phyloP scores from a whole-genome alignment of 768 basidiomycete genomes.

The Mycena polygramma region DNA sequence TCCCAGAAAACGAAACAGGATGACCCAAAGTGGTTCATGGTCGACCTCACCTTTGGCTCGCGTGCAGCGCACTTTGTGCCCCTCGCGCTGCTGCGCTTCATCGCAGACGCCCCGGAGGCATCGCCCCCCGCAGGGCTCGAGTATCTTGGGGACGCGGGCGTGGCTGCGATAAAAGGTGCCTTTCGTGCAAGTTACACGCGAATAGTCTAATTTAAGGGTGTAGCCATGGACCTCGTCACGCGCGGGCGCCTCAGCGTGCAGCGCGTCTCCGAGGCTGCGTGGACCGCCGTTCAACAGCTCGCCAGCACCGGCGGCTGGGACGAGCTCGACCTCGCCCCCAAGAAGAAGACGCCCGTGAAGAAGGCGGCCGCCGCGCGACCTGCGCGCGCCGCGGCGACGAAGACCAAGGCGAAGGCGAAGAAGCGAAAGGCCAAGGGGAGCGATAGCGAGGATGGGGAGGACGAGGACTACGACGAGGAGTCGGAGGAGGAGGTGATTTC shows the following conservation, averaged over 20 bases:
- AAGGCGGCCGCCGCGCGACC: constrained; percentile 33
- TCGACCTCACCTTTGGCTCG: constrained; percentile 77
- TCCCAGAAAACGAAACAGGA: constrained; percentile 80
- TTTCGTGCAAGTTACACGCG: too few relatives aligned
- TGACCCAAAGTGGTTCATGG: constrained; percentile 94
- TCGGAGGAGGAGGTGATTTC: constrained; percentile 35
- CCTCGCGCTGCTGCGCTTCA: constrained; percentile 76
- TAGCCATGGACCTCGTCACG: constrained; percentile 86
- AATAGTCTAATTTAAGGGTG: constrained; percentile 49
- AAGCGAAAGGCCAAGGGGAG: constrained; percentile 21
- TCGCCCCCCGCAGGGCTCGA: constrained; percentile 65
- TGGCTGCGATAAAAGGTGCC: constrained; percentile 74
- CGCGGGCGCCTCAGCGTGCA: constrained; percentile 92
- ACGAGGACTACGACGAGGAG: constrained; percentile 36
- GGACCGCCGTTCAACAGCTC: constrained; percentile 69
- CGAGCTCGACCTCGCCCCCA: constrained; percentile 56
- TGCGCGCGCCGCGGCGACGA: constrained; percentile 30
- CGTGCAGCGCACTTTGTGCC: constrained; percentile 83
- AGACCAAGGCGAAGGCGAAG: constrained; percentile 30
- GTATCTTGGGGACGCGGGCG: constrained; percentile 76
- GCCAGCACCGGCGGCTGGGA: constrained; percentile 88
- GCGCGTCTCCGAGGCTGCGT: constrained; percentile 75
- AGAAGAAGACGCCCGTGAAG: constrained; percentile 40
- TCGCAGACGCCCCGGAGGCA: constrained; percentile 58
- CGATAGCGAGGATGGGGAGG: constrained; percentile 28